Conservation (phyloP, 2,329 filamentous ascomycete genomes). For the Colletotrichum eremochloae region DNA sequence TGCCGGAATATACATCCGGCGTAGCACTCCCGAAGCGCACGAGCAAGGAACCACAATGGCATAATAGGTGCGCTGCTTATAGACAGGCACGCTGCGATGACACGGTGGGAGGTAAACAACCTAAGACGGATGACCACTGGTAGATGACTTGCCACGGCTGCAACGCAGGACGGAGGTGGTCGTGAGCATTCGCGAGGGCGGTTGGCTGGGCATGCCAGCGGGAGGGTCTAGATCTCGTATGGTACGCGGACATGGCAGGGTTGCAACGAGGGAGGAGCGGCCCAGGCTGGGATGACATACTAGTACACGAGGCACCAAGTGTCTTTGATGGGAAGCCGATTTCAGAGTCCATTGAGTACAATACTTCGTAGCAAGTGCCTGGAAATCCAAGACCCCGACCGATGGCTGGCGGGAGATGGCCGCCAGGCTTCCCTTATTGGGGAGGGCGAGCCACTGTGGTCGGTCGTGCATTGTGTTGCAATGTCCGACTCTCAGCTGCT, state of each 20-base stretch:
- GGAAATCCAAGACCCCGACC: neutral
- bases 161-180: neutral
- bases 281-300: too few relatives aligned
- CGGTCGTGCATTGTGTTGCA: constrained; percentile 29
- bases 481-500: constrained; percentile 32
- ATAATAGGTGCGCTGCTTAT: neutral
- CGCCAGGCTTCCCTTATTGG: constrained; percentile 26
- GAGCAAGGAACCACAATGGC: neutral
- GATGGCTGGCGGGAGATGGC: constrained; percentile 32
- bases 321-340: constrained; percentile 26
- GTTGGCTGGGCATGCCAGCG: constrained; percentile 20
- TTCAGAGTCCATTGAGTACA: too few relatives aligned
- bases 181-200: neutral
- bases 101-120: constrained; percentile 3
- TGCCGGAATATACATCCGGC: constrained; percentile 3
- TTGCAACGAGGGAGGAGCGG: constrained; percentile 28
- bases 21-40: neutral
- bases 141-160: neutral
- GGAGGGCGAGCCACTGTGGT: neutral
- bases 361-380: neutral
- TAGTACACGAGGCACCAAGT: too few relatives aligned
- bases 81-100: neutral
- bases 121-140: neutral
- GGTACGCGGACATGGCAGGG: constrained; percentile 18
- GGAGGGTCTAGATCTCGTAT: constrained; percentile 26